Evolutionary conservation across 257 asterid species (phyloP).

Genomic region (Solanum piurae): DNA sequence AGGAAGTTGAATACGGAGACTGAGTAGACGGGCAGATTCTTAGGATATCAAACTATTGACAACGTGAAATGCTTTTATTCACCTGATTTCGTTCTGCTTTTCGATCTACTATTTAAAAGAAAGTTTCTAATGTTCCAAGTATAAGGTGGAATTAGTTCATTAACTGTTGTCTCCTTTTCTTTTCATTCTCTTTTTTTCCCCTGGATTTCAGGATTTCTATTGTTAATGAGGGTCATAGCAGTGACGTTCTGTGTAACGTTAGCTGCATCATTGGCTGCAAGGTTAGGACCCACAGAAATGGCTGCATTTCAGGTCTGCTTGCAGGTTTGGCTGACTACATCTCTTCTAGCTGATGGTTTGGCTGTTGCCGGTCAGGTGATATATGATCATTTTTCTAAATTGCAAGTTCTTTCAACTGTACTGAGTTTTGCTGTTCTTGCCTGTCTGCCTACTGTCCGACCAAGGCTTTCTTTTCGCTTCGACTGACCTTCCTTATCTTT

Average conservation of each 20-base stretch:
- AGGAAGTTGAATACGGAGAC: background rate
- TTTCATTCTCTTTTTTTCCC: background rate
- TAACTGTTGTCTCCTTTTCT: background rate
- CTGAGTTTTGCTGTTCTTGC: background rate
- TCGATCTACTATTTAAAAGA: background rate
- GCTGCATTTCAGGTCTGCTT: constrained; percentile 89
- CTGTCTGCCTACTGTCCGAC: background rate
- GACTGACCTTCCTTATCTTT: background rate
- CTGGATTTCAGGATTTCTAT: constrained; percentile 35
- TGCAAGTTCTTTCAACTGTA: background rate
- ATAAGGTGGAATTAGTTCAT: background rate
- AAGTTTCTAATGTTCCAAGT: background rate
- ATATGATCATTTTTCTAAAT: background rate
- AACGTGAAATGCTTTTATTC: background rate
- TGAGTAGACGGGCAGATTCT: background rate
- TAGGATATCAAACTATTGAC: background rate
- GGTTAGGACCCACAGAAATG: constrained; percentile 65
- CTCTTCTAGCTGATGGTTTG: constrained; percentile 76
- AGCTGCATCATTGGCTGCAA: constrained; percentile 75
- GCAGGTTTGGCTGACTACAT: constrained; percentile 79
- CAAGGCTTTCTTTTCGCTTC: background rate
- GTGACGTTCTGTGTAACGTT: constrained; percentile 79
- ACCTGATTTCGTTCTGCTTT: background rate
- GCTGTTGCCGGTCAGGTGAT: constrained; percentile 90
- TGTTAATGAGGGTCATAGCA: constrained; percentile 68